A percentile compares a stretch with the other conserved stretches of the same genome.
These are phyloP conservation scores for Fagopyrum esculentum DNA, from an alignment of 148 eudicot genomes.

Conservation along the genomic window DNA sequence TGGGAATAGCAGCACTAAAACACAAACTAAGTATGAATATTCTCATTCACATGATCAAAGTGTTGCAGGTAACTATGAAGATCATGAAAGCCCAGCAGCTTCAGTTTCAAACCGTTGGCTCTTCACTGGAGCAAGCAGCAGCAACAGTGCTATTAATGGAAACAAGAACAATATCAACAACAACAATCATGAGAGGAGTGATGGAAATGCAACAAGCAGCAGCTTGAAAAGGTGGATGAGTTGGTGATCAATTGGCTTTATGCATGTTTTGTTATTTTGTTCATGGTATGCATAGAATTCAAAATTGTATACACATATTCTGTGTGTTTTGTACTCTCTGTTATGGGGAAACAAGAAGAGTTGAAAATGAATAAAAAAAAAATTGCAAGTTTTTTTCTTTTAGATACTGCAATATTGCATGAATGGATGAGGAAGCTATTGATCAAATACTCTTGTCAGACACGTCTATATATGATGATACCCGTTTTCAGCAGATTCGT, in stretches of 20 bases:
- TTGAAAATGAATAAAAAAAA: no score
- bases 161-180: background rate
- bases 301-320: background rate
- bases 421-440: no score
- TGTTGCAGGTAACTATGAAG: background rate
- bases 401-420: no score
- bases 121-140: conserved; percentile 17
- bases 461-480: no score
- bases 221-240: conserved; percentile 6
- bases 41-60: background rate
- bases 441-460: no score
- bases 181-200: background rate
- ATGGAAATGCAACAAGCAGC: background rate
- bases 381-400: no score
- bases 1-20: background rate
- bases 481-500: no score
- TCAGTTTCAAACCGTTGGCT: conserved; percentile 37
- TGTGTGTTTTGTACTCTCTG: no score
- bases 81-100: conserved; percentile 6
- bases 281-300: background rate
- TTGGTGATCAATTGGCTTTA: background rate
- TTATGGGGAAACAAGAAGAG: no score
- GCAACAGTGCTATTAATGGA: background rate
- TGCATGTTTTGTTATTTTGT: background rate
- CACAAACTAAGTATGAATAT: background rate